Base-by-base conservation (phyloP, 306 rosid species). In the Corylus avellana region DNA sequence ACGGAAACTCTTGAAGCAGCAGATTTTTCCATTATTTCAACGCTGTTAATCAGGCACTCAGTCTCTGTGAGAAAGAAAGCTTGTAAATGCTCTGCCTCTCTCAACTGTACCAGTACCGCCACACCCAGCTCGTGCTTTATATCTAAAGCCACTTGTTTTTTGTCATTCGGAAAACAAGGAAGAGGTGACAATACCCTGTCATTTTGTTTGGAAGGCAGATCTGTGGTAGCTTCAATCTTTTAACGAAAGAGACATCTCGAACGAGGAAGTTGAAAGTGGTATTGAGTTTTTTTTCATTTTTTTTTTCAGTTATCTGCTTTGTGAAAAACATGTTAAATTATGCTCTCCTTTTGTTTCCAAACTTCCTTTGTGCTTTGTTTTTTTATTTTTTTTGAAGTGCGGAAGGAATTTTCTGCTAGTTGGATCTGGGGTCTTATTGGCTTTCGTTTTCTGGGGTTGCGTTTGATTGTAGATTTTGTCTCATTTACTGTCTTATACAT, bases 391-490 rank as follows among this genome's bases (percentile, higher is more conserved):
- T 46, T 13, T 39, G 20, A 35, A 37, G 70, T 27, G 47, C 44
- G 25, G 64, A 72, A 81, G 69, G 61, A 62, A 85, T 75, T 84
- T 80, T 73, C 55, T 55, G 71, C 50, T 84, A 66, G 82, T 75
- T 77, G 87, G 86, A 88, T 87, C 90, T 88, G 77, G 75, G 67
- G 49, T 55, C 76, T 79, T 79, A 68, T 72, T 85, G 89, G 86
- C 87, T 86, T 84, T 92, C 87, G 87, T 86, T 90, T 83, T 86
- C 91, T 87, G 87, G 87, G 89, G 56, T 29, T 77, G 84, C 67
- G 84, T 62, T 84, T 81, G 78, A 61, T 78, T 75, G 69, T 50
- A 72, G 44, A 16, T 70, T 79, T 86, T 86, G 94, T 86, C 91
- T 85, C 87, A 82, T 91, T 79, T 71, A 56, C 70, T 75, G 90